A percentile compares a stretch with the other conserved stretches of the same genome.
Evolutionary conservation across 257 asterid genomes (phyloP).

Genomic region (Salvia hispanica): DNA sequence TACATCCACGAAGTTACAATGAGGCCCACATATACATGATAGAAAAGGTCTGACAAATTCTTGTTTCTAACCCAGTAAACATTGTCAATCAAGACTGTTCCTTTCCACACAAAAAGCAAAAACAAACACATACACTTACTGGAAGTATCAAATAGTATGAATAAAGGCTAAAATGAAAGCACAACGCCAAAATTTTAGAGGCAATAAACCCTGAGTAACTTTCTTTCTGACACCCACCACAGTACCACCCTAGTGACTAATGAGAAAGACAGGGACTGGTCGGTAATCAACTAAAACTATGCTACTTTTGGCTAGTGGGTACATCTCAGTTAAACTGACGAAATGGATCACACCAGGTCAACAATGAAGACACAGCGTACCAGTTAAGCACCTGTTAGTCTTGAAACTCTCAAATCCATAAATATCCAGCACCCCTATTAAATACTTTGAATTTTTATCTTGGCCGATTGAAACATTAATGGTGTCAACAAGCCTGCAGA

Average conservation of each 20-base stretch:
- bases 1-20: neutral
- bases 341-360: conserved; percentile 34
- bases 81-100: neutral
- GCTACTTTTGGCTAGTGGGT: conserved; percentile 25
- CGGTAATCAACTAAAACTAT: conserved; percentile 9
- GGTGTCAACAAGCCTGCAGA: conserved; percentile 76
- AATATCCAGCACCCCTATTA: conserved; percentile 82
- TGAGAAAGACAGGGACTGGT: conserved; percentile 9
- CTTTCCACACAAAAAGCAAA: neutral
- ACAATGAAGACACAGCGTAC: conserved; percentile 63
- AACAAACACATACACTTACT: neutral
- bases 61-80: neutral
- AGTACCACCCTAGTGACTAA: conserved; percentile 17
- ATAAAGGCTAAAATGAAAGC: neutral
- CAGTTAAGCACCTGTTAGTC: conserved; percentile 91
- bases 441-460: conserved; percentile 66
- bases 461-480: conserved; percentile 76
- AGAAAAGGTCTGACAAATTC: neutral
- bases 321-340: conserved; percentile 13
- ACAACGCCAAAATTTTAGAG: neutral
- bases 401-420: conserved; percentile 92
- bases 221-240: conserved; percentile 6
- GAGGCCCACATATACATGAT: neutral
- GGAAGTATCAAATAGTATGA: neutral
- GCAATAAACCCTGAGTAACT: conserved; percentile 11